Percentiles rank a stretch among this genome's conserved stretches.
Evolutionary conservation across 2,329 filamentous ascomycete genomes (phyloP).

Genomic region (Calonectria leucothoes): DNA sequence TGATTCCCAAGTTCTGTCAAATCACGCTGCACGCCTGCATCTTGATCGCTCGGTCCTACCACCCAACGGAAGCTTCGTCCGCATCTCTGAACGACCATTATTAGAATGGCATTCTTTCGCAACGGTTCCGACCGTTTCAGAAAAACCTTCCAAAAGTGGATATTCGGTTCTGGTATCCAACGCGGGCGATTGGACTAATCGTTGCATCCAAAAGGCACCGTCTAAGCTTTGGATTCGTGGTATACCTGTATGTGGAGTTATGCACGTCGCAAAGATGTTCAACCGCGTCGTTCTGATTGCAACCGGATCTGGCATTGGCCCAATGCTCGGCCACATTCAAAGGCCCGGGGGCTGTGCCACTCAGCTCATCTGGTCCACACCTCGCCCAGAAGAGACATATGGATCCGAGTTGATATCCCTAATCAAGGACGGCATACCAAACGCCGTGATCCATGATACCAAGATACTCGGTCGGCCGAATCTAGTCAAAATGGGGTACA

Average conservation of each 20-base stretch:
- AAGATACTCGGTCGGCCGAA: slow-evolving; percentile 68
- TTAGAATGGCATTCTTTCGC: slow-evolving; percentile 82
- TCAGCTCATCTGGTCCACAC: slow-evolving; percentile 77
- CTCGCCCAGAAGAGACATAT: slow-evolving; percentile 71
- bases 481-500: slow-evolving; percentile 59
- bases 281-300: slow-evolving; percentile 74
- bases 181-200: slow-evolving; percentile 79
- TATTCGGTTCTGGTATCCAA: slow-evolving; percentile 79
- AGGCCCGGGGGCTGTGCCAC: slow-evolving; percentile 56
- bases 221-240: slow-evolving; percentile 76
- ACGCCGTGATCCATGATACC: slow-evolving; percentile 77
- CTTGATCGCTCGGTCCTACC: slow-evolving; percentile 71
- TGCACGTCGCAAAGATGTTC: slow-evolving; percentile 75
- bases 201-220: slow-evolving; percentile 71
- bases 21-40: slow-evolving; percentile 79
- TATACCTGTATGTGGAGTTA: slow-evolving; percentile 73
- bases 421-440: slow-evolving; percentile 67
- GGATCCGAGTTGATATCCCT: slow-evolving; percentile 65
- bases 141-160: slow-evolving; percentile 48
- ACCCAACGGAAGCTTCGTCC: slow-evolving; percentile 57
- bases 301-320: slow-evolving; percentile 80
- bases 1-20: slow-evolving; percentile 74
- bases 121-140: slow-evolving; percentile 68
- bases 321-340: slow-evolving; percentile 70
- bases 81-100: slow-evolving; percentile 72